These are phyloP conservation scores for Globisporangium nunn DNA, from an alignment of 352 stramenopile genomes.

Conservation along the genomic window DNA sequence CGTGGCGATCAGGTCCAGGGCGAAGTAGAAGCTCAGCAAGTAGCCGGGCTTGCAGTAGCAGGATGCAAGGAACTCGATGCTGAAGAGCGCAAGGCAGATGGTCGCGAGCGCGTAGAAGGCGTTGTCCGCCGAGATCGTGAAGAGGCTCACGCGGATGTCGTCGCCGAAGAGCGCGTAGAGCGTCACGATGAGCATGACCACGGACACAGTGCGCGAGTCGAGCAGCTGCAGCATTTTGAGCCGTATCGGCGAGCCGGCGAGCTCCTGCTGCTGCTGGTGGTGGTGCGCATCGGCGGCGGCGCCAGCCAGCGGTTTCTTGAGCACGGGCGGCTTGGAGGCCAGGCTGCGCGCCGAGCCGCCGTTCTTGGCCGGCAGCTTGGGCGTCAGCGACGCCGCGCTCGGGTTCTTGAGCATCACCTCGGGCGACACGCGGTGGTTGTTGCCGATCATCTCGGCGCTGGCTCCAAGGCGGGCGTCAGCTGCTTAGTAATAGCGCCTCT, in stretches of 20 bases:
- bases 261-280: conserved; percentile 14
- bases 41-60: conserved; percentile 73
- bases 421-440: conserved; percentile 57
- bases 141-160: conserved; percentile 82
- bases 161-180: conserved; percentile 91
- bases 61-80: conserved; percentile 81
- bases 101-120: conserved; percentile 82
- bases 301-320: neutral
- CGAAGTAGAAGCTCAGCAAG: conserved; percentile 90
- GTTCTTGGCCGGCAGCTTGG: conserved; percentile 46
- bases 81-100: conserved; percentile 85
- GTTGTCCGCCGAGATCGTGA: conserved; percentile 66
- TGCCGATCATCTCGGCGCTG: conserved; percentile 15
- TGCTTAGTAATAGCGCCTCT: no score
- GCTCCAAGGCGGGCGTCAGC: no score
- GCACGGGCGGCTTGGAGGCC: neutral
- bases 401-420: conserved; percentile 67
- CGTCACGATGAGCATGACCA: conserved; percentile 88
- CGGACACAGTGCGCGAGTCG: conserved; percentile 66
- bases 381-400: conserved; percentile 39
- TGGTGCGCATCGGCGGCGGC: conserved; percentile 10
- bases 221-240: conserved; percentile 40
- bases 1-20: conserved; percentile 79
- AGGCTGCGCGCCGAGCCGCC: conserved; percentile 25
- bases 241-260: conserved; percentile 28